A percentile compares a stretch with the other conserved stretches of the same genome.
Evolutionary conservation across 73 alveolate species (phyloP).

Genomic region (Diophrys sp.): DNA sequence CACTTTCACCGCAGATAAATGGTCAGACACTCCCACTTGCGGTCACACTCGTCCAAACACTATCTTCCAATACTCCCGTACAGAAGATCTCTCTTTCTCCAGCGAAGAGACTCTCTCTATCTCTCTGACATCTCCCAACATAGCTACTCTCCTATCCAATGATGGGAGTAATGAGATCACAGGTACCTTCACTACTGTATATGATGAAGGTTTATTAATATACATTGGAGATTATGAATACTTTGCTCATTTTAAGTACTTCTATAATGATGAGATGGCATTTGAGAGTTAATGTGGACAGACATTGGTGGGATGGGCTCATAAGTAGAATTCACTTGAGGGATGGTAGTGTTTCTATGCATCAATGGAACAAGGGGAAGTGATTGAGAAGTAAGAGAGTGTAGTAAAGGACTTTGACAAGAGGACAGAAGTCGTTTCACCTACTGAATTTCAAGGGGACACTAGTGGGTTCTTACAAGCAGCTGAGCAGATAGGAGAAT

Average conservation of each 20-base stretch:
- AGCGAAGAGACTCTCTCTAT: not conserved
- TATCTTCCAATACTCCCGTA: not conserved
- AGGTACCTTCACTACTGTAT: slow-evolving; percentile 73
- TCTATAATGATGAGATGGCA: slow-evolving; percentile 3
- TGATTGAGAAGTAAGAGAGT: no score
- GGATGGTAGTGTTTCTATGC: not conserved
- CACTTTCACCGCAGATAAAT: not conserved
- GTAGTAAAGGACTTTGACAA: no score
- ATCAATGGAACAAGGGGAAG: no score
- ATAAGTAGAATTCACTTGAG: not conserved
- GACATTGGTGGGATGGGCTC: slow-evolving; percentile 69
- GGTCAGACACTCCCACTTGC: not conserved
- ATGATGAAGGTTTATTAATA: slow-evolving; percentile 70
- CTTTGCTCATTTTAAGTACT: slow-evolving; percentile 58
- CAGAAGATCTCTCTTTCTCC: not conserved
- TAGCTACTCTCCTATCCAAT: not conserved
- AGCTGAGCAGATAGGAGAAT: no score
- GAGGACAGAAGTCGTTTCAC: no score
- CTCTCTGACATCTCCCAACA: not conserved
- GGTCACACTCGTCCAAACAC: not conserved
- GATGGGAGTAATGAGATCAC: slow-evolving; percentile 35
- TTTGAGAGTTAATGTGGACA: slow-evolving; percentile 47
- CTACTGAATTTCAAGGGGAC: no score
- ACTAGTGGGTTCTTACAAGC: no score
- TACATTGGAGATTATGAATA: slow-evolving; percentile 42